Percentiles rank a stretch among this genome's conserved stretches.
These are phyloP conservation scores for Pterocarpus santalinus DNA, from an alignment of 306 rosid genomes.

Conservation along the genomic window DNA sequence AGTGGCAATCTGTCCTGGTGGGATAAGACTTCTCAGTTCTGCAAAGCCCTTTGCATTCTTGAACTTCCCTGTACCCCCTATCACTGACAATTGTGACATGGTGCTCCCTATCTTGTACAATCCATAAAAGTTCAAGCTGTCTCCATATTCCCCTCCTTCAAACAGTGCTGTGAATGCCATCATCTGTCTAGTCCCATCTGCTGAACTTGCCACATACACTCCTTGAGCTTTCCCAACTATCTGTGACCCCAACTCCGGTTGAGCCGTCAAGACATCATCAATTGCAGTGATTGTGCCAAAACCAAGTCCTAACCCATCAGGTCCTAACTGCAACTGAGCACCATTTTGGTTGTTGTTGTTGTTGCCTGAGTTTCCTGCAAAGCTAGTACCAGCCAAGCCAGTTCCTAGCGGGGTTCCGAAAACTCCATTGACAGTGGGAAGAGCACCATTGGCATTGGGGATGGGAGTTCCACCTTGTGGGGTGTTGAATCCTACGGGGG, in stretches of 20 bases:
- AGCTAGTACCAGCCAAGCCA: conserved; percentile 77
- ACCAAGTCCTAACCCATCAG: conserved; percentile 82
- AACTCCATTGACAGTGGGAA: conserved; percentile 84
- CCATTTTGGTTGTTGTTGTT: conserved; percentile 55
- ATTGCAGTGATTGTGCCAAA: conserved; percentile 88
- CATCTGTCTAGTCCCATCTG: conserved; percentile 82
- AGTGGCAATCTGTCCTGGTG: conserved; percentile 77
- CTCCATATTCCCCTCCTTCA: conserved; percentile 96
- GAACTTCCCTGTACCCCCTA: conserved; percentile 90
- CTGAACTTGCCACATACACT: conserved; percentile 89
- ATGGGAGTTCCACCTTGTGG: conserved; percentile 71
- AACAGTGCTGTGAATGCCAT: conserved; percentile 84
- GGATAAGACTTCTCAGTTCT: conserved; percentile 73
- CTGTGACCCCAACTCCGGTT: conserved; percentile 84
- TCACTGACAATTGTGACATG: conserved; percentile 73
- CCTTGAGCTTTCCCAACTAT: conserved; percentile 78
- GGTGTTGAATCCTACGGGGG: conserved; percentile 71
- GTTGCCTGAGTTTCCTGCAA: conserved; percentile 60
- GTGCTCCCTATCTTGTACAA: conserved; percentile 80
- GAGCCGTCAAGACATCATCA: conserved; percentile 73
- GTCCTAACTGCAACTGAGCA: conserved; percentile 60
- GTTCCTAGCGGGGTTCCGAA: conserved; percentile 85
- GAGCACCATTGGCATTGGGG: conserved; percentile 91
- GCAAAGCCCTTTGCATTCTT: conserved; percentile 81
- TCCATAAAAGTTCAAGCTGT: conserved; percentile 80